These are phyloP conservation scores for Epichloe amarillans DNA, from an alignment of 2,329 filamentous ascomycete species.

Conservation along the genomic window DNA sequence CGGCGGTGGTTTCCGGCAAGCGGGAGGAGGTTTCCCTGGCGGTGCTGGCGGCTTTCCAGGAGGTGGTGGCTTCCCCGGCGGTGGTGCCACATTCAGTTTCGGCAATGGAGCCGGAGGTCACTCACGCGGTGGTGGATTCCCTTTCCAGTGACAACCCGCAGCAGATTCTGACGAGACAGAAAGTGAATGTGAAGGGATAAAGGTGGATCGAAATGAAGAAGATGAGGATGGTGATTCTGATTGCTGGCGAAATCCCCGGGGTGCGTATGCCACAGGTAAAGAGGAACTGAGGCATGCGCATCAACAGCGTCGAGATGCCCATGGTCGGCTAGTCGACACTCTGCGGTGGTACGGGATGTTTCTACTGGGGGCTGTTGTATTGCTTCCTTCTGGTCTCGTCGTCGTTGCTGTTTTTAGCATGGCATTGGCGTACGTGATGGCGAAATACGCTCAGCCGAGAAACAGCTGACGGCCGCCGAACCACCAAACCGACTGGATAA, in stretches of 20 bases:
- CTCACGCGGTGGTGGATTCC: slow-evolving; percentile 25
- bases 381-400: slow-evolving; percentile 32
- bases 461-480: not conserved
- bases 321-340: slow-evolving; percentile 25
- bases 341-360: slow-evolving; percentile 30
- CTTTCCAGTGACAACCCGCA: slow-evolving; percentile 38
- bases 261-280: slow-evolving; percentile 7
- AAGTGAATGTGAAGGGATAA: slow-evolving; percentile 17
- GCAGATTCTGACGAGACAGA: slow-evolving; percentile 21
- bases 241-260: slow-evolving; percentile 10
- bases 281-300: slow-evolving; percentile 17
- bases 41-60: slow-evolving; percentile 35
- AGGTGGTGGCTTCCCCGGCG: slow-evolving; percentile 30
- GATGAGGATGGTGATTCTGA: slow-evolving; percentile 13
- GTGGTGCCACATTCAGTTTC: slow-evolving; percentile 41
- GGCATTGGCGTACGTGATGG: slow-evolving; percentile 28
- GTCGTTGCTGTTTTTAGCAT: slow-evolving; percentile 20
- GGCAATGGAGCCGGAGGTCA: slow-evolving; percentile 20
- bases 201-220: slow-evolving; percentile 14
- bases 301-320: slow-evolving; percentile 20
- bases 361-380: slow-evolving; percentile 29
- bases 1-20: slow-evolving; percentile 35
- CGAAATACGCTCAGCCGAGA: slow-evolving; percentile 13
- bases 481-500: slow-evolving; percentile 12
- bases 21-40: slow-evolving; percentile 36